Evolutionary conservation across 768 basidiomycete species (phyloP), one percentile per base, ranked within the genome.

Genomic region (Dendrothele bispora): DNA sequence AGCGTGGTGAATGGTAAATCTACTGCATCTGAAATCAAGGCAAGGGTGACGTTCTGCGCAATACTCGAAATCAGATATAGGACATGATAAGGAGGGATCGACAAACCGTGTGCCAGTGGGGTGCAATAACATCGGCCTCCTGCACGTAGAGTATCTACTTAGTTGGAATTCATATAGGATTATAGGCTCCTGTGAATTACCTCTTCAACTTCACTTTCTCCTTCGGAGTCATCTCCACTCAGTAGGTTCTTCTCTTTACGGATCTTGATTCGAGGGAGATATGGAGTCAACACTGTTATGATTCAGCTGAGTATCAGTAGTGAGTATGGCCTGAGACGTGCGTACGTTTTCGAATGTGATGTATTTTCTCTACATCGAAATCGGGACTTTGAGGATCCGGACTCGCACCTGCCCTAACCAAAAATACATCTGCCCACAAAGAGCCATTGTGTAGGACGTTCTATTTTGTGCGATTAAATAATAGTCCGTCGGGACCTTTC

Each of bases 241-340:
- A 98, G 69, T 11, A 99, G 79, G 47, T 83, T 93, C 69, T 94
- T 91, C 65, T 84, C 84, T 58, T 90, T 93, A 26, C 93, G 78
- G 7, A 78, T 64, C 62, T 88, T 93, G 18, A 70, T 57, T 57
- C 81, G 86, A 5, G 86, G 79, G 26, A 88, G 56, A 64, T 93
- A 95, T n/a, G 89, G 83, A 2, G 91, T 95, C 53, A 99, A 70
- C 24, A 87, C 95, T 97, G 47, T 6, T 18, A 10, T 20, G 7
- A 29, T 46, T 22, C 14, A 39, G 50, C n/a, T 39, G 42, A 28
- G 27, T 28, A 22, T 47, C 7, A 28, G 5, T 17, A 28, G 47
- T 51, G 46, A 32, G 8, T 27, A 51, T 28, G 17, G 32, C 28
- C 40, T 28, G 12, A 21, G 37, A 20, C n/a, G 3, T 17, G 21